phyloP scores from a whole-genome alignment of 257 asterid genomes.

The Solanum medicagineum region DNA sequence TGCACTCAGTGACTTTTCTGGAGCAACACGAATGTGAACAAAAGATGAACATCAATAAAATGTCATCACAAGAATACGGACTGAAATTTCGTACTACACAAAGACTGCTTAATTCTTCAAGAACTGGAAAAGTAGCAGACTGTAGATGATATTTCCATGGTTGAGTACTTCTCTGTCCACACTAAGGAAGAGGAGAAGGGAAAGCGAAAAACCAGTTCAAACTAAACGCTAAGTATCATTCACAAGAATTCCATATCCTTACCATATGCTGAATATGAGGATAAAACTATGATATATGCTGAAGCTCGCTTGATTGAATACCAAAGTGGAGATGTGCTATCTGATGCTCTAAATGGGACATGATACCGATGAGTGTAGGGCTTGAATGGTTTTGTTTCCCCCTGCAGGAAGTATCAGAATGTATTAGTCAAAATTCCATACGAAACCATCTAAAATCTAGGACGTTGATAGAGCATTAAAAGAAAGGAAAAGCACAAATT shows the following conservation, averaged over 20 bases:
- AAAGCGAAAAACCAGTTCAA: not conserved
- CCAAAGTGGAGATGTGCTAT: constrained; percentile 68
- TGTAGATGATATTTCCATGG: not conserved
- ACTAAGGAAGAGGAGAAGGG: not conserved
- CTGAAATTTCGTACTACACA: not conserved
- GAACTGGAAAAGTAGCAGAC: not conserved
- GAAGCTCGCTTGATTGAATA: constrained; percentile 93
- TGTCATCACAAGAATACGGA: not conserved
- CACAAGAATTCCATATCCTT: not conserved
- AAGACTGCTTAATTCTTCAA: not conserved
- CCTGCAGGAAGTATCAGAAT: constrained; percentile 35
- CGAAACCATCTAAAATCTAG: not conserved
- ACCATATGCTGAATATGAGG: constrained; percentile 93
- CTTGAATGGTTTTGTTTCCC: constrained; percentile 74
- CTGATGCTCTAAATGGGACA: constrained; percentile 47
- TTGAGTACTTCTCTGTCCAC: not conserved
- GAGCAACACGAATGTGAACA: not conserved
- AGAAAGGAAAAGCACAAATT: not conserved
- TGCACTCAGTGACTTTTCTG: not conserved
- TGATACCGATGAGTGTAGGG: constrained; percentile 65
- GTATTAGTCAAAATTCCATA: not conserved
- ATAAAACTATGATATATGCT: constrained; percentile 72
- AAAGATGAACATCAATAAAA: not conserved
- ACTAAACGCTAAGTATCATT: not conserved
- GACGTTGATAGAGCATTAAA: not conserved